Evolutionary conservation across 1,139 yeast species (phyloP).

Genomic region (Blastobotrys ciferrii): DNA sequence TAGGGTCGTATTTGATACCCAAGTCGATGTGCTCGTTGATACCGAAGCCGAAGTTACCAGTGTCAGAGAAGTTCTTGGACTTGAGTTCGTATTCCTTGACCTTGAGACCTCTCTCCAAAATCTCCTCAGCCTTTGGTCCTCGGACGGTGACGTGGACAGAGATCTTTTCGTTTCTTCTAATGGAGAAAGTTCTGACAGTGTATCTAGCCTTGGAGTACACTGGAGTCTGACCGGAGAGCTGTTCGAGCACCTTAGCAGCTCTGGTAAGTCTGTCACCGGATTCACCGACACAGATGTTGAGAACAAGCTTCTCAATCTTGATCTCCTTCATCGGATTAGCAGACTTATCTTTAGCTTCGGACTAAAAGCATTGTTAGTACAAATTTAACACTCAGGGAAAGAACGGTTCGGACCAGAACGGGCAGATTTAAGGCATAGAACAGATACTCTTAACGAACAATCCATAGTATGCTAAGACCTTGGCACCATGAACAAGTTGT

Average conservation of each 20-base stretch:
- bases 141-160: conserved; percentile 99
- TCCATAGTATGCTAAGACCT: no score
- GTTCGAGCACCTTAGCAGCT: conserved; percentile 99
- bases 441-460: no score
- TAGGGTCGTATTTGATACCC: conserved; percentile 99
- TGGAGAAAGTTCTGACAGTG: conserved; percentile 99
- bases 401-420: background rate
- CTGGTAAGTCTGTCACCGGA: conserved; percentile 99
- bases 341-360: conserved; percentile 36
- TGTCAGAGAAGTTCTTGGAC: conserved; percentile 90
- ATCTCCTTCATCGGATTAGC: conserved; percentile 94
- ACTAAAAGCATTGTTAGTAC: background rate
- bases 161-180: conserved; percentile 99
- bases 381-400: background rate
- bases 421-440: no score
- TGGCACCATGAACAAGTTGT: no score
- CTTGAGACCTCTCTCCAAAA: conserved; percentile 99
- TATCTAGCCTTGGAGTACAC: conserved; percentile 99
- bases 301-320: conserved; percentile 98
- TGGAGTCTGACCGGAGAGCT: conserved; percentile 99
- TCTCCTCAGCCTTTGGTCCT: conserved; percentile 99
- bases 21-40: conserved; percentile 98
- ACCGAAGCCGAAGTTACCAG: conserved; percentile 99
- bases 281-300: conserved; percentile 99
- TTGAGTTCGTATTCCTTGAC: conserved; percentile 99